Percentiles rank a stretch among this genome's conserved stretches.
Evolutionary conservation across 176 grass and related monocot genomes (phyloP).

Genomic region (Ensete ventricosum): DNA sequence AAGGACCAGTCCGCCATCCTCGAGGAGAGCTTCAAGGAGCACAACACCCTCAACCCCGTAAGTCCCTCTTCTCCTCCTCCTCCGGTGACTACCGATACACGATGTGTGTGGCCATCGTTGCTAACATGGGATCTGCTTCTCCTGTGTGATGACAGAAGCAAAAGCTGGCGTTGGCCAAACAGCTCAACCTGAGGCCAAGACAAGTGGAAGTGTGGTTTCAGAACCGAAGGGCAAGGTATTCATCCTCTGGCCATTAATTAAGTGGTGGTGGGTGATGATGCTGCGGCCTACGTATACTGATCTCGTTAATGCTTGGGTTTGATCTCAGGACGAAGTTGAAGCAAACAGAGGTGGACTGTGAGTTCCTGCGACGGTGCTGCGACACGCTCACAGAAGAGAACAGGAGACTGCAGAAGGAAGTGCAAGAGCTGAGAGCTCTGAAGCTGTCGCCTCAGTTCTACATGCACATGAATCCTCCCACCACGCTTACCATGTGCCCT

Average conservation of each 20-base stretch:
- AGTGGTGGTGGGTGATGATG: neutral
- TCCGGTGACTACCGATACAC: neutral
- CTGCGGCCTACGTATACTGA: neutral
- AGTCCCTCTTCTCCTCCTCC: neutral
- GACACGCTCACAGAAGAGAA: conserved; percentile 5
- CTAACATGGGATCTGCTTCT: neutral
- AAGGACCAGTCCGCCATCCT: conserved; percentile 16
- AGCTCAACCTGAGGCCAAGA: conserved; percentile 7
- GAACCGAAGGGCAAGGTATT: conserved; percentile 8
- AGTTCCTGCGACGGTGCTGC: conserved; percentile 10
- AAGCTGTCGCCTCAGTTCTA: conserved; percentile 11
- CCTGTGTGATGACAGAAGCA: neutral
- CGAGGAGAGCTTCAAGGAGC: conserved; percentile 13
- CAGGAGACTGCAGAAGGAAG: conserved; percentile 2
- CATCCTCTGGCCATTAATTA: neutral
- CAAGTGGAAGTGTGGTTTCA: conserved; percentile 15
- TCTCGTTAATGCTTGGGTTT: neutral
- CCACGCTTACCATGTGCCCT: conserved; percentile 5
- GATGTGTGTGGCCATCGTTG: neutral
- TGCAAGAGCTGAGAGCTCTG: conserved; percentile 5
- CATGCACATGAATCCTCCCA: conserved; percentile 6
- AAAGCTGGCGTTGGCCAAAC: conserved; percentile 2
- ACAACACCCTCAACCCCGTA: conserved; percentile 13
- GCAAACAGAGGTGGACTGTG: conserved; percentile 17
- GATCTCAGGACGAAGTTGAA: conserved; percentile 5